phyloP scores from a whole-genome alignment of 495 filamentous ascomycete genomes.

The Lepraria neglecta region DNA sequence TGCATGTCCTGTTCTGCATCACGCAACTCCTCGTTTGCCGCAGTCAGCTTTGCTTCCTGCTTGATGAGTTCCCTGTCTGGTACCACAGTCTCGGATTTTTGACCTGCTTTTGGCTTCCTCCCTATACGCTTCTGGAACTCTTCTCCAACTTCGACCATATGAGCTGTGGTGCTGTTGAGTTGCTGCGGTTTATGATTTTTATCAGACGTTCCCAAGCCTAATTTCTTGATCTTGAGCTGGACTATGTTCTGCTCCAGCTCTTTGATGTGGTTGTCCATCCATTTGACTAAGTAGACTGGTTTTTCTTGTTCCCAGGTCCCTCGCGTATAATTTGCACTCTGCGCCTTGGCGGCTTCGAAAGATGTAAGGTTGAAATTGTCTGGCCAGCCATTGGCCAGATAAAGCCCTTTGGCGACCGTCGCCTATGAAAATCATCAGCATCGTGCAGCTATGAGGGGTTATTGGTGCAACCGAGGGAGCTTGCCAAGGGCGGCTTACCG shows the following conservation, averaged over 20 bases:
- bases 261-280: not conserved
- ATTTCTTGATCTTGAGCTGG: not conserved
- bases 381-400: conserved; percentile 1
- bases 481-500: not conserved
- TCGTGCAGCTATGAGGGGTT: not conserved
- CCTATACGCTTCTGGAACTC: not conserved
- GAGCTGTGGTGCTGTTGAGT: not conserved
- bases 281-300: not conserved
- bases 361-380: not conserved
- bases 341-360: not conserved
- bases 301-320: not conserved
- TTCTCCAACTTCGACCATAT: not conserved
- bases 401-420: not conserved
- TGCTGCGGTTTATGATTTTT: not conserved
- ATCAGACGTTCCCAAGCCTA: conserved; percentile 2
- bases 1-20: not conserved
- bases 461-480: not conserved
- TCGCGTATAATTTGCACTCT: not conserved
- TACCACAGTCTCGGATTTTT: not conserved
- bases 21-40: conserved; percentile 2
- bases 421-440: not conserved
- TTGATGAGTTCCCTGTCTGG: not conserved
- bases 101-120: not conserved
- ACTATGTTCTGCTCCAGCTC: not conserved
- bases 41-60: not conserved